phyloP scores from a whole-genome alignment of 1,284 basidiomycete species.

The Xerocomus minutiporus region DNA sequence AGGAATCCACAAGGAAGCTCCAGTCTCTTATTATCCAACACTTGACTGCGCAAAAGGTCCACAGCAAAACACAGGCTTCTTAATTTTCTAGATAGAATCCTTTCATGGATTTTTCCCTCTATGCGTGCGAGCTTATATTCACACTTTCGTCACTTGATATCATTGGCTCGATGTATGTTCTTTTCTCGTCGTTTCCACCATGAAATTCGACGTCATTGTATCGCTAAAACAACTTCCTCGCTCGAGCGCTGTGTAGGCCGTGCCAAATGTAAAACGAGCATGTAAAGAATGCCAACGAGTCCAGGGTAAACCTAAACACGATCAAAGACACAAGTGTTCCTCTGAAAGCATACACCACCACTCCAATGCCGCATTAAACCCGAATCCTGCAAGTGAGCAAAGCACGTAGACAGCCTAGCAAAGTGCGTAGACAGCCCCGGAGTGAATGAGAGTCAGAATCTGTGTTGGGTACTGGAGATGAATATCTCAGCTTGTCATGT shows the following conservation, averaged over 20 bases:
- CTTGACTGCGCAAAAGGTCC: conserved; percentile 8
- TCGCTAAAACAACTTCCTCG: not conserved
- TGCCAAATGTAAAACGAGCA: not conserved
- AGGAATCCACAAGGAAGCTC: conserved; percentile 21
- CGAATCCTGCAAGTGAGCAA: not conserved
- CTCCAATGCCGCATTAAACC: not conserved
- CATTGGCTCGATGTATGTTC: not conserved
- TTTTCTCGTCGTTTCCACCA: not conserved
- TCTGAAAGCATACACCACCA: not conserved
- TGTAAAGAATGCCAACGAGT: not conserved
- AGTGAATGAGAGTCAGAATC: not conserved
- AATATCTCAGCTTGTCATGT: conserved; percentile 2
- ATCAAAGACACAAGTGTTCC: not conserved
- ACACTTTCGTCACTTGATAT: not conserved
- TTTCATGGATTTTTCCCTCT: no score
- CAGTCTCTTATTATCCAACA: conserved; percentile 20
- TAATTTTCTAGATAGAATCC: not conserved
- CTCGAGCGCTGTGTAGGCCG: not conserved
- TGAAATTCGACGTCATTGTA: not conserved
- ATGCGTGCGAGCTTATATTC: not conserved
- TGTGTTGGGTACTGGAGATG: conserved; percentile 1
- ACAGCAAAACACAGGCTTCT: not conserved
- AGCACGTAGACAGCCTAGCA: conserved; percentile 7
- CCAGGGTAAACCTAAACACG: not conserved
- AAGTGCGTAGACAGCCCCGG: conserved; percentile 6